Evolutionary conservation across 202 grass and related monocot genomes (phyloP).

Genomic region (Carex sylvatica): DNA sequence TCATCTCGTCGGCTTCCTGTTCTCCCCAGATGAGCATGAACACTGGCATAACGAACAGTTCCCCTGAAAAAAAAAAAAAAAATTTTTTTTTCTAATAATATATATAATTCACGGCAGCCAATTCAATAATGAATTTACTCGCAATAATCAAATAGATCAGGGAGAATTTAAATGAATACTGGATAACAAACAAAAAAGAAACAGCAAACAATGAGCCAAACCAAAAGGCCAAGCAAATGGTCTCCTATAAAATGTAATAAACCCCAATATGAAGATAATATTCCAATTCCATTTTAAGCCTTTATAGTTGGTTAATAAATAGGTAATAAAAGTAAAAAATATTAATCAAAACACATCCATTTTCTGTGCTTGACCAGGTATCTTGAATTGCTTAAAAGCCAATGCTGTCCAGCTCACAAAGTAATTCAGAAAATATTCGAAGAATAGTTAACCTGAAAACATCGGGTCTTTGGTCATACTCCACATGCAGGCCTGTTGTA

Average conservation of each 20-base stretch:
- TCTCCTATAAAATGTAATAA: constrained; percentile 1
- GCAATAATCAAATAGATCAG: not conserved
- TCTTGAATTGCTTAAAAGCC: not conserved
- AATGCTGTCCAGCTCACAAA: not conserved
- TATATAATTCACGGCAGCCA: constrained; percentile 6
- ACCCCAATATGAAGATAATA: not conserved
- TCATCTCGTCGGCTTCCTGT: constrained; percentile 96
- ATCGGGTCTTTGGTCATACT: constrained; percentile 91
- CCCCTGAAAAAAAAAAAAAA: constrained; percentile 45
- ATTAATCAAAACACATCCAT: not conserved
- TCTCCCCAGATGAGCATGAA: constrained; percentile 91
- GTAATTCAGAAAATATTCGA: not conserved
- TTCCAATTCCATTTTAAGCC: not conserved
- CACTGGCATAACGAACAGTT: constrained; percentile 92
- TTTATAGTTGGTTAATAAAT: not conserved
- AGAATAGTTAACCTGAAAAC: constrained; percentile 68
- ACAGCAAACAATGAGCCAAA: not conserved
- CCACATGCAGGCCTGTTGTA: constrained; percentile 54
- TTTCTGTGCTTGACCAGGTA: not conserved
- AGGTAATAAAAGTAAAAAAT: not conserved
- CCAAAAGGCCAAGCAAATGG: not conserved
- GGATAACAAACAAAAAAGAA: not conserved
- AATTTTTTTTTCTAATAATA: constrained; percentile 21
- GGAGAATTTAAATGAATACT: not conserved
- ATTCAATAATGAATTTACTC: not conserved